These are phyloP conservation scores for Bonia amplexicaulis DNA, from an alignment of 176 grass and related monocot genomes.

Conservation along the genomic window DNA sequence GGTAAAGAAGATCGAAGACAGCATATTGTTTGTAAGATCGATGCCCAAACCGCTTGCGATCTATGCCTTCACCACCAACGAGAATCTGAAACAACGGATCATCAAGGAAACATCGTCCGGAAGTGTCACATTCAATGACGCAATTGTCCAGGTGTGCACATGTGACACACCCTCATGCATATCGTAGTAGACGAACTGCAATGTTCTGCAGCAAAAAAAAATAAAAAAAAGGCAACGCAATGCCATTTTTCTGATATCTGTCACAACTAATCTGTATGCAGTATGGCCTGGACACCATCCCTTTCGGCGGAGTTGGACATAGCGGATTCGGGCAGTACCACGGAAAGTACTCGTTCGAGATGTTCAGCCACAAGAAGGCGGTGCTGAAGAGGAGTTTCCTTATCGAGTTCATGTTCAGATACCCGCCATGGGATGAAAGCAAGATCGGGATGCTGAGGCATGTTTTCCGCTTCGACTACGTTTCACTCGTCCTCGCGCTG, in stretches of 20 bases:
- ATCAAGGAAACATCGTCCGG: conserved; percentile 69
- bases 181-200: neutral
- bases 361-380: conserved; percentile 84
- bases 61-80: conserved; percentile 72
- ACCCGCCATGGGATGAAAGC: conserved; percentile 64
- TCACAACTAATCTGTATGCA: neutral
- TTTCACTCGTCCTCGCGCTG: conserved; percentile 42
- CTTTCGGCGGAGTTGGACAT: conserved; percentile 69
- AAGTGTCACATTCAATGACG: conserved; percentile 73
- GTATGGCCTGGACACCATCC: conserved; percentile 49
- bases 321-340: conserved; percentile 85
- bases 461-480: conserved; percentile 46
- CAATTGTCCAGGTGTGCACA: conserved; percentile 52
- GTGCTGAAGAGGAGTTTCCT: conserved; percentile 59
- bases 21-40: conserved; percentile 52
- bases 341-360: conserved; percentile 83
- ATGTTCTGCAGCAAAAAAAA: neutral
- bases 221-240: neutral
- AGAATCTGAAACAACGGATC: conserved; percentile 52
- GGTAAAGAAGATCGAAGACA: conserved; percentile 89
- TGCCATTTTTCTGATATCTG: neutral
- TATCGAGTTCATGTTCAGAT: conserved; percentile 51
- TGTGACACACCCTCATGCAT: neutral
- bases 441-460: conserved; percentile 53
- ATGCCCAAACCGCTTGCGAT: conserved; percentile 73